Evolutionary conservation across 345 rosid genomes (phyloP).

Genomic region (Erucastrum elatum): DNA sequence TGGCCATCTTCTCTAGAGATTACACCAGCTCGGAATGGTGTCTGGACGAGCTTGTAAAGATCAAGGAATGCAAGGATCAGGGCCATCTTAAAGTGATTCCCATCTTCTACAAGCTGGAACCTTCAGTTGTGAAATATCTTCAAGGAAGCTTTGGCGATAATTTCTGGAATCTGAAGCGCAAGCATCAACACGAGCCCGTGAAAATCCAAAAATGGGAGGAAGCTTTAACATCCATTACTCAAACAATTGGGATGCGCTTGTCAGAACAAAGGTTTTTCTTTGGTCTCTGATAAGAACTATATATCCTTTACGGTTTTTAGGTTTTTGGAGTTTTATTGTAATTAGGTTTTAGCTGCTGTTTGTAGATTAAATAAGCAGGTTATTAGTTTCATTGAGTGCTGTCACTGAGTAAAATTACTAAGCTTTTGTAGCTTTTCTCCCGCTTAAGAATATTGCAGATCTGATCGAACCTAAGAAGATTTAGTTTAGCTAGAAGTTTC

Average conservation of each 20-base stretch:
- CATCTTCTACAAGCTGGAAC: conserved; percentile 17
- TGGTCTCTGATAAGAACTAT: neutral
- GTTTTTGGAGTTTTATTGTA: neutral
- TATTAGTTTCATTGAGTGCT: neutral
- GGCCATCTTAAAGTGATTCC: conserved; percentile 5
- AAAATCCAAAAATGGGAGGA: conserved; percentile 18
- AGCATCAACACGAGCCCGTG: neutral
- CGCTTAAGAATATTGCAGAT: neutral
- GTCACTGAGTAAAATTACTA: neutral
- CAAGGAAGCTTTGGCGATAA: conserved; percentile 4
- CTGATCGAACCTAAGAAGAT: neutral
- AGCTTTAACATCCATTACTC: conserved; percentile 4
- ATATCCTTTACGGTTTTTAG: neutral
- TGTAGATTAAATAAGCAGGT: neutral
- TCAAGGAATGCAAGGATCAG: conserved; percentile 4
- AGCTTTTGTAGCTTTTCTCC: neutral
- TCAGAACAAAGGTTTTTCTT: neutral
- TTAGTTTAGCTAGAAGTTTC: neutral
- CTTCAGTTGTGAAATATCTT: neutral
- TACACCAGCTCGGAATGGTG: conserved; percentile 14
- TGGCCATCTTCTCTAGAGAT: conserved; percentile 10
- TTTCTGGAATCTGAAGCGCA: neutral
- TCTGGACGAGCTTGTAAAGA: conserved; percentile 30
- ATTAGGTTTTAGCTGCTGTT: neutral
- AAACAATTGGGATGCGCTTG: neutral